A percentile compares a stretch with the other conserved stretches of the same genome.
Evolutionary conservation across 1,284 basidiomycete species (phyloP).

Genomic region (Chalciporus piperatoides): DNA sequence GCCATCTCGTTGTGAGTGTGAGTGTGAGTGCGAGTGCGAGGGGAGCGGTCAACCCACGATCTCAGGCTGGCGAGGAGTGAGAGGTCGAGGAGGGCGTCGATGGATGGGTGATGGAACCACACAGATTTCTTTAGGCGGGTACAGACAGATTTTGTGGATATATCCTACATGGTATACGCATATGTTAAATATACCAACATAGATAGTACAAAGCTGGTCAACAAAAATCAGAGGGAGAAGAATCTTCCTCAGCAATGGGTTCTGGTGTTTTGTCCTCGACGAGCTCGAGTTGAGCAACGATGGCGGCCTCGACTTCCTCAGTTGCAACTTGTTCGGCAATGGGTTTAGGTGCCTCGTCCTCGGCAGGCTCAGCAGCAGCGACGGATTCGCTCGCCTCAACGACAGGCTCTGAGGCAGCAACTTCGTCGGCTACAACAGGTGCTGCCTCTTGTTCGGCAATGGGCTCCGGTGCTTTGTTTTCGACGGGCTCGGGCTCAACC

Average conservation of each 20-base stretch:
- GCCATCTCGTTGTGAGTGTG: conserved; percentile 8
- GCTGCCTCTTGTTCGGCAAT: background rate
- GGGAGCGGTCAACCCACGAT: too few relatives aligned
- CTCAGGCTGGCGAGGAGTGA: too few relatives aligned
- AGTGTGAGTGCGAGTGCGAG: too few relatives aligned
- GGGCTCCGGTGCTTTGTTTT: background rate
- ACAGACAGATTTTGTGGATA: too few relatives aligned
- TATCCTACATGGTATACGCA: conserved; percentile 7
- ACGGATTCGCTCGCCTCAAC: background rate
- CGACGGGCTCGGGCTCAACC: background rate
- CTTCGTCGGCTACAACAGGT: background rate
- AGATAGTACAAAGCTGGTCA: conserved; percentile 8
- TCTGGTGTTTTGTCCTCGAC: conserved; percentile 7
- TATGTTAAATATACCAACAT: conserved; percentile 9
- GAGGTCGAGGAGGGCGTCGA: too few relatives aligned
- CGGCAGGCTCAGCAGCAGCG: background rate
- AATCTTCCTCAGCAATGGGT: conserved; percentile 2
- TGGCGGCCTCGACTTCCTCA: background rate
- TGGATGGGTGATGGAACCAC: too few relatives aligned
- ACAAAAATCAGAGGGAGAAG: too few relatives aligned
- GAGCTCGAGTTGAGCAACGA: conserved; percentile 3
- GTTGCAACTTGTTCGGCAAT: background rate
- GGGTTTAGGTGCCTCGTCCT: background rate
- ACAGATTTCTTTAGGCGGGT: too few relatives aligned
- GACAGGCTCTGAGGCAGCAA: background rate